A percentile compares a stretch with the other conserved stretches of the same genome.
Evolutionary conservation across 345 rosid species (phyloP).

Genomic region (Angophora floribunda): DNA sequence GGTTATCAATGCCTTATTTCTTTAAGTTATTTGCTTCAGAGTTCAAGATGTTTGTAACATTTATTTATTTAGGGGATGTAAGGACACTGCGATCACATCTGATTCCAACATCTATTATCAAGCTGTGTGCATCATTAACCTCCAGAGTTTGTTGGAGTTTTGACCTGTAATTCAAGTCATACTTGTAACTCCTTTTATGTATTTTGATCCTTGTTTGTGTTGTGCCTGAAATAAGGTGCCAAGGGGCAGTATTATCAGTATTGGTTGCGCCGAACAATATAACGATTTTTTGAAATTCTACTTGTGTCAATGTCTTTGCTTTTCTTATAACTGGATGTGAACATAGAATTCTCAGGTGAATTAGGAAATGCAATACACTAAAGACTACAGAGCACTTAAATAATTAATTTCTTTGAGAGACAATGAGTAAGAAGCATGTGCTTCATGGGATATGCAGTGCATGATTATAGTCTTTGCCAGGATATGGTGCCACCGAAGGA

Average conservation of each 20-base stretch:
- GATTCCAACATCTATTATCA: not conserved
- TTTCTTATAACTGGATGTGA: not conserved
- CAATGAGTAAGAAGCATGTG: not conserved
- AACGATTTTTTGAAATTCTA: not conserved
- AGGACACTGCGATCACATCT: not conserved
- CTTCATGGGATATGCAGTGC: not conserved
- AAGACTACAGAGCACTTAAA: not conserved
- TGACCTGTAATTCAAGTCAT: not conserved
- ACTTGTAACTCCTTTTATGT: not conserved
- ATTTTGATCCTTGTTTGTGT: not conserved
- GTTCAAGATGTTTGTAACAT: not conserved
- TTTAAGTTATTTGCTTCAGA: not conserved
- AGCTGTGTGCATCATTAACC: not conserved
- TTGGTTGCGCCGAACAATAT: not conserved
- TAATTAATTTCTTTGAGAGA: not conserved
- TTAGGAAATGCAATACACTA: not conserved
- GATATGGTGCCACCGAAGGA: conserved; percentile 98
- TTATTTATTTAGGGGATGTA: not conserved
- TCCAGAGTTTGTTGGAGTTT: not conserved
- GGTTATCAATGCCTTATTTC: not conserved
- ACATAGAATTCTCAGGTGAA: not conserved
- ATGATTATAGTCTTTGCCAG: conserved; percentile 22
- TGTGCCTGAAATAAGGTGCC: not conserved
- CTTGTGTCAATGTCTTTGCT: not conserved
- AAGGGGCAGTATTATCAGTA: not conserved